Conservation (phyloP, 1,139 yeast species). For the Debaryomycetaceae sp. region DNA sequence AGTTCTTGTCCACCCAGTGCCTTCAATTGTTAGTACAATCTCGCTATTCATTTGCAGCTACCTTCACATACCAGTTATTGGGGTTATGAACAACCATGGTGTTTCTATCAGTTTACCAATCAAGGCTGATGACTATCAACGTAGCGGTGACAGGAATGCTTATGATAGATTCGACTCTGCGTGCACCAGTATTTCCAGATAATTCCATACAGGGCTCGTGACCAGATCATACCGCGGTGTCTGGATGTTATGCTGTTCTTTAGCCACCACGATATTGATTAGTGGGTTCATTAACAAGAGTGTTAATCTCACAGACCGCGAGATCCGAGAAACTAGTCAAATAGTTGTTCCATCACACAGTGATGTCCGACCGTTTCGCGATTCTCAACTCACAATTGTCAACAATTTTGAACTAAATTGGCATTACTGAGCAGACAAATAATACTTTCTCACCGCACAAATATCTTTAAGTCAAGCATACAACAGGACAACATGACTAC, state of each 20-base stretch:
- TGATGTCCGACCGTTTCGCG: no score
- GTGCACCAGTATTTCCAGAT: constrained; percentile 3
- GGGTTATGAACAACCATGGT: constrained; percentile 85
- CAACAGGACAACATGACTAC: no score
- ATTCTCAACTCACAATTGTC: no score
- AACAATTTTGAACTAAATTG: no score
- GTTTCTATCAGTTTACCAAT: constrained; percentile 2
- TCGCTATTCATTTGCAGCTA: neutral
- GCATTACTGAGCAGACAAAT: no score
- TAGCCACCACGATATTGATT: neutral
- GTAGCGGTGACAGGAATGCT: constrained; percentile 1
- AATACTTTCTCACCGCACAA: no score
- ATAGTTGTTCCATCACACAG: no score
- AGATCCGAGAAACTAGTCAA: no score
- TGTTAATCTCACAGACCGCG: no score
- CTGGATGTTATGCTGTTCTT: constrained; percentile 2
- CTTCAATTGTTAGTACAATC: constrained; percentile 23
- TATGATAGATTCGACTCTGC: neutral
- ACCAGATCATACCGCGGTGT: constrained; percentile 2
- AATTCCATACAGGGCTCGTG: constrained; percentile 7
- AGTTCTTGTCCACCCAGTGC: constrained; percentile 85
- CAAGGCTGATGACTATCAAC: neutral
- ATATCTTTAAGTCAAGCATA: no score
- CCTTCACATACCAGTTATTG: constrained; percentile 66
- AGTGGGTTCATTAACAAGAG: no score